Percentiles rank a stretch among this genome's conserved stretches.
phyloP scores from a whole-genome alignment of 495 filamentous ascomycete genomes.

The Penicillium flavigenum region DNA sequence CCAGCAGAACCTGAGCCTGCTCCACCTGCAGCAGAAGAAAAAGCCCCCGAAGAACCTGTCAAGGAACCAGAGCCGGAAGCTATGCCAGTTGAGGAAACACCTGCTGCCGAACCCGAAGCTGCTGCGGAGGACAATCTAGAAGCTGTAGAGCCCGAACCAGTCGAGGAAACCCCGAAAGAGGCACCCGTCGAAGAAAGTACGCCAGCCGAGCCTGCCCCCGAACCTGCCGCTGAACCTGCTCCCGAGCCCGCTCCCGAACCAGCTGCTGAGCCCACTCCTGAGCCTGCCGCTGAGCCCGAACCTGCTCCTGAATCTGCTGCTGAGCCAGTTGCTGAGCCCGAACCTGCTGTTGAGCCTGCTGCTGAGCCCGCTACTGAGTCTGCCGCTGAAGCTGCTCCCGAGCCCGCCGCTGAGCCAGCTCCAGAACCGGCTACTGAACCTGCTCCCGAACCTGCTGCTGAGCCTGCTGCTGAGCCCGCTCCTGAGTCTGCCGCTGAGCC shows the following conservation, averaged over 20 bases:
- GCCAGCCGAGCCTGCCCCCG: constrained; percentile 2
- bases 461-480: neutral
- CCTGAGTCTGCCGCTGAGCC: constrained; percentile 5
- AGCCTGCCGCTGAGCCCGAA: neutral
- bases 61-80: constrained; percentile 7
- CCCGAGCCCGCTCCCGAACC: constrained; percentile 6
- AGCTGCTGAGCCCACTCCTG: constrained; percentile 2
- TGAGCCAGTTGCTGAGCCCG: neutral
- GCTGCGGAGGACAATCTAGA: neutral
- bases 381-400: neutral
- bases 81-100: constrained; percentile 4
- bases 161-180: constrained; percentile 19
- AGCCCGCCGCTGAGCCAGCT: neutral
- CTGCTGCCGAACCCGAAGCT: constrained; percentile 19
- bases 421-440: constrained; percentile 11
- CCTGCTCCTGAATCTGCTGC: neutral
- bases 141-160: neutral
- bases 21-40: constrained; percentile 3
- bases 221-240: constrained; percentile 10
- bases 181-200: constrained; percentile 13
- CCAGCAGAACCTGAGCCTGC: constrained; percentile 2
- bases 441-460: constrained; percentile 10
- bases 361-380: constrained; percentile 8
- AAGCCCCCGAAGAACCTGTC: constrained; percentile 2
- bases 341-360: constrained; percentile 12